Conservation (phyloP, 495 filamentous ascomycete genomes). For the Neurospora tetraspora region DNA sequence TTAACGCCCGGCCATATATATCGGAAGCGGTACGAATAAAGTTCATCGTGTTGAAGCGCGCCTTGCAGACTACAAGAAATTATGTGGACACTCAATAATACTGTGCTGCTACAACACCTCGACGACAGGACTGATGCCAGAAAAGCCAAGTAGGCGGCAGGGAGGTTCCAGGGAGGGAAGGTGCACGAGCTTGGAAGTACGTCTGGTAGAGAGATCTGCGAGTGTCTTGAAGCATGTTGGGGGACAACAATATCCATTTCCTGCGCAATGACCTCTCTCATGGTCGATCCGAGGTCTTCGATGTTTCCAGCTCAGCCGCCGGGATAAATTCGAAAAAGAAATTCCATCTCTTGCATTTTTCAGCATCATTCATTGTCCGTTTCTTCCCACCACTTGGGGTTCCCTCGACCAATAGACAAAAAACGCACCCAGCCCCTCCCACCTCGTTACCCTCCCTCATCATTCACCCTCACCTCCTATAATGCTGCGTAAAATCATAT, state of each 20-base stretch:
- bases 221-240: neutral
- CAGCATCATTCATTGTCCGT: too few relatives aligned
- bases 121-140: too few relatives aligned
- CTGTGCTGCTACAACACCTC: too few relatives aligned
- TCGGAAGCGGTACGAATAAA: too few relatives aligned
- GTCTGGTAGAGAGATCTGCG: neutral
- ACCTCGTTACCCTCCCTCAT: too few relatives aligned
- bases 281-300: neutral
- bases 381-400: neutral
- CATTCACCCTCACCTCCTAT: constrained; percentile 2
- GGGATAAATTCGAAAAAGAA: neutral
- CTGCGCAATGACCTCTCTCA: neutral
- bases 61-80: too few relatives aligned
- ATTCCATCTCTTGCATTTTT: neutral
- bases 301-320: neutral
- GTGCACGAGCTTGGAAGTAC: neutral
- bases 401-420: neutral
- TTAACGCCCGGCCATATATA: too few relatives aligned
- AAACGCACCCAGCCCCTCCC: neutral
- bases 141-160: neutral
- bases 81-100: too few relatives aligned
- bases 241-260: neutral
- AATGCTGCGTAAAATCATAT: constrained; percentile 38
- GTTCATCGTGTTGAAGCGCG: too few relatives aligned
- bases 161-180: neutral